phyloP scores from a whole-genome alignment of 805 yeast genomes.

The Saccharomyces mikatae region DNA sequence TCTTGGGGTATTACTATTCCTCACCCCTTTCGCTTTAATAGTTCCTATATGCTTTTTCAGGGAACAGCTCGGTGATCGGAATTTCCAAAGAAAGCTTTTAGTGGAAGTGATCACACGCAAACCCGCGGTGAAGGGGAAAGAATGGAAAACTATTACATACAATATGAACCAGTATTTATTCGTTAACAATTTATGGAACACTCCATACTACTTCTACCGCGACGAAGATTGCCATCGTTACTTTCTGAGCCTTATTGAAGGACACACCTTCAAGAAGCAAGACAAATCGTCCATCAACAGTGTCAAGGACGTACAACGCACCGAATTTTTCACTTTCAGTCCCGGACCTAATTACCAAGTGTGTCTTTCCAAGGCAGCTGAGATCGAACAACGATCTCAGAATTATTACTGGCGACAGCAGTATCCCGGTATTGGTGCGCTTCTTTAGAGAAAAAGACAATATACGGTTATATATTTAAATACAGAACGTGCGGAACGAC shows the following conservation, averaged over 20 bases:
- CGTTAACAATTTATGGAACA: neutral
- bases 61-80: neutral
- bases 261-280: neutral
- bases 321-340: neutral
- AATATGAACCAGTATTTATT: neutral
- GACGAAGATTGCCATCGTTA: neutral
- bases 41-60: neutral
- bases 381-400: neutral
- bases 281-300: neutral
- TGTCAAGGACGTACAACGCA: neutral
- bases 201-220: neutral
- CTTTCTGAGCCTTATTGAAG: neutral
- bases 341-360: neutral
- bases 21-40: neutral
- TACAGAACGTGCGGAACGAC: too few relatives aligned
- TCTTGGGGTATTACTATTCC: neutral
- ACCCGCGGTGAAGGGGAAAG: neutral
- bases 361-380: neutral
- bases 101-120: neutral
- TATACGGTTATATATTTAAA: too few relatives aligned
- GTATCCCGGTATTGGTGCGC: neutral
- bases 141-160: neutral
- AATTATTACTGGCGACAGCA: neutral
- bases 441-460: too few relatives aligned
- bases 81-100: neutral